These are phyloP conservation scores for Melastoma malabathricum DNA, from an alignment of 345 rosid species.

Conservation along the genomic window DNA sequence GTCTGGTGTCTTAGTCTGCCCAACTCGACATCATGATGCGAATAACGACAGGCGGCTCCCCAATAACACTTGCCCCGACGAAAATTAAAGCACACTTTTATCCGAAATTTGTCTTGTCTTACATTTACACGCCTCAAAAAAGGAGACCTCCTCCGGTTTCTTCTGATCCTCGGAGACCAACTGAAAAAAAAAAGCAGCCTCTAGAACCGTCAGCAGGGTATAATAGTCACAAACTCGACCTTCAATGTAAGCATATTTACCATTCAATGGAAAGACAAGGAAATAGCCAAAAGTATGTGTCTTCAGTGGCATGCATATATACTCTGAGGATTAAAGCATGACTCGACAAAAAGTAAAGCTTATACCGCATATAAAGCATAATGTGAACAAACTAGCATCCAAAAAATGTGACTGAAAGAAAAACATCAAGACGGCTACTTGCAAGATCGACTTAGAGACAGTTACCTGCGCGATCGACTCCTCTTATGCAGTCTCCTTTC, in stretches of 20 bases:
- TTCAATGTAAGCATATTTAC: no score
- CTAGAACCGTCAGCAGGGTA: constrained; percentile 1
- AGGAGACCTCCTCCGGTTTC: constrained; percentile 39
- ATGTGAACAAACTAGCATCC: no score
- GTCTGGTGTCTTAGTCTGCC: constrained; percentile 23
- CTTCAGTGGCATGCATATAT: no score
- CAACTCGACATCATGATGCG: constrained; percentile 28
- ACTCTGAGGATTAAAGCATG: no score
- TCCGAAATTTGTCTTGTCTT: constrained; percentile 20
- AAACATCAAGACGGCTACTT: no score
- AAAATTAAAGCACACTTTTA: constrained; percentile 40
- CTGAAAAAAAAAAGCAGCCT: constrained; percentile 17
- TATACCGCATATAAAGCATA: no score
- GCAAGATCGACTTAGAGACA: not conserved
- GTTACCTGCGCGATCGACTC: constrained; percentile 44
- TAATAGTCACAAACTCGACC: not conserved
- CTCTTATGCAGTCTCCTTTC: constrained; percentile 30
- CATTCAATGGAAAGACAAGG: no score
- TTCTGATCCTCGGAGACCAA: constrained; percentile 29
- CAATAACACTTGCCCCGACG: constrained; percentile 48
- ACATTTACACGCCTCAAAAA: constrained; percentile 15
- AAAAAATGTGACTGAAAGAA: no score
- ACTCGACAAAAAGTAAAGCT: no score
- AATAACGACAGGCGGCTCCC: constrained; percentile 43
- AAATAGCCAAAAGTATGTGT: no score